Evolutionary conservation across 495 filamentous ascomycete species (phyloP), one percentile per base, ranked within the genome.

Genomic region (Penicillium lividum): DNA sequence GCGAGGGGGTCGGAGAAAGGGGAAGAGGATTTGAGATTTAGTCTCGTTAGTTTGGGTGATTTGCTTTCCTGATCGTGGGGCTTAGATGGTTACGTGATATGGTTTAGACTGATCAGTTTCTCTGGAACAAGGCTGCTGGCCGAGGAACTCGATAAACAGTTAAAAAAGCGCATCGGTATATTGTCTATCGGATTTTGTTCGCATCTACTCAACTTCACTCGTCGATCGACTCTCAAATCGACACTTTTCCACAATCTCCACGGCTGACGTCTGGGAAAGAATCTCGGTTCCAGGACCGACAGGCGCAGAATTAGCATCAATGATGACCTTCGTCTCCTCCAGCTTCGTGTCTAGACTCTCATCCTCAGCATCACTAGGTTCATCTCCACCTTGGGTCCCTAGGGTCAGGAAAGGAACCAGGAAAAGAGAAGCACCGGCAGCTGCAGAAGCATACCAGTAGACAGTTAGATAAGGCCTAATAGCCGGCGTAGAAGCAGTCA

Each of bases 21-120:
- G 34, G 85, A 82, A 57, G 83, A 79, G 16, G 89, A 93, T 71
- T 72, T 90, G 80, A 77, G 89, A 68, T 91, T 93, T 69, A 91
- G 88, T 68, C 74, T 89, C 56, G 82, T 93, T 46, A 86, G 87
- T 62, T 62, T 93, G 65, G 88, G 87, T 70, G 87, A 89, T 63
- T 89, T 70, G 68, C 0, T 16, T 1, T 36, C 9, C 34, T 36
- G 9, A 36, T n/a, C n/a, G n/a, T n/a, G n/a, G n/a, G 30, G 30
- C 7, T 34, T 34, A 34, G 33, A 34, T 34, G 3, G 7, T 34
- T 11, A 3, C 33, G 33, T 34, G 33, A 8, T 10, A 0, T 34
- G 33, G 30, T 31, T 11, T 36, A 36, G 33, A 13, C 33, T 1
- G 31, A 33, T 9, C 13, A 8, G 33, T 36, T 33, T 33, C 33